These are phyloP conservation scores for Podila epicladia DNA, from an alignment of 192 early-diverging fungal species.

Conservation along the genomic window DNA sequence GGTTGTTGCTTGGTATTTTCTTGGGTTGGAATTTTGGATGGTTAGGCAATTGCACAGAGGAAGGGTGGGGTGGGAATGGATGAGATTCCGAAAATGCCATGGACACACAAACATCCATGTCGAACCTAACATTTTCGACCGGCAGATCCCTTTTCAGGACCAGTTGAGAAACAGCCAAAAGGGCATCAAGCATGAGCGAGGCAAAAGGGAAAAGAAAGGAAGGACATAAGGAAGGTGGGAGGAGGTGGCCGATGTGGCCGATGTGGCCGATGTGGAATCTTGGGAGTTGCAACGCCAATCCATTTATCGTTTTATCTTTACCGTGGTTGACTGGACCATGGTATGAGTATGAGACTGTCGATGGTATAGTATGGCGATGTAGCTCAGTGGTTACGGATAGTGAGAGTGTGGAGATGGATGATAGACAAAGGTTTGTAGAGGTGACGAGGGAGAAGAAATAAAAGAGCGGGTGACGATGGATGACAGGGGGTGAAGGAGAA, in stretches of 20 bases:
- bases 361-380: background rate
- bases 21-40: background rate
- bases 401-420: too few species aligned
- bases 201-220: background rate
- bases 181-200: background rate
- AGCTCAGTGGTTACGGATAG: background rate
- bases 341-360: too few species aligned
- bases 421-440: too few species aligned
- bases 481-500: background rate
- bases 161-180: constrained; percentile 1
- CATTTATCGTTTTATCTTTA: background rate
- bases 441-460: too few species aligned
- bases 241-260: background rate
- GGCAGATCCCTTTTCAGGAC: too few species aligned
- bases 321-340: constrained; percentile 13
- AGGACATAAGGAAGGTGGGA: background rate
- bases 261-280: background rate
- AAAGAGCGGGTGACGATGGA: background rate
- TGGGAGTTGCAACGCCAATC: background rate
- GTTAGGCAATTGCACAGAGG: background rate
- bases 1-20: background rate
- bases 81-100: background rate
- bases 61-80: background rate
- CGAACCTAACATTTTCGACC: background rate
- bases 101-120: background rate